phyloP scores from a whole-genome alignment of 2,329 filamentous ascomycete species.

The Talaromyces rugulosus region DNA sequence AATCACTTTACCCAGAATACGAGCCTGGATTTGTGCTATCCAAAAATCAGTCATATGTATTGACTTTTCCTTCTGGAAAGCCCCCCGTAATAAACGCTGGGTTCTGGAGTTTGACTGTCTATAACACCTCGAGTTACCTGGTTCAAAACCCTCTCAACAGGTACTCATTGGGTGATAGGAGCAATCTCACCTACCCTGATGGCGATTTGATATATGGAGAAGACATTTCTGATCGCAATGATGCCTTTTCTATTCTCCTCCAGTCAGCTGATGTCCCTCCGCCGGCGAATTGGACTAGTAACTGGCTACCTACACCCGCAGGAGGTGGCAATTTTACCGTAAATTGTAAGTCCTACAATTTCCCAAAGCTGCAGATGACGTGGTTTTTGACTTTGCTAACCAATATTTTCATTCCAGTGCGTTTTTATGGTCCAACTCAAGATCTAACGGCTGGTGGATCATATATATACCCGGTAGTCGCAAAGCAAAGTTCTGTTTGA shows the following conservation, averaged over 20 bases:
- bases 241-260: conserved; percentile 23
- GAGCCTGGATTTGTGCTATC: conserved; percentile 3
- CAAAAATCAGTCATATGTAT: conserved; percentile 17
- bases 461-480: neutral
- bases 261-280: conserved; percentile 22
- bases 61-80: conserved; percentile 19
- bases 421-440: neutral
- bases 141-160: conserved; percentile 20
- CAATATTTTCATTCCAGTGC: neutral
- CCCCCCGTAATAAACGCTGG: conserved; percentile 16
- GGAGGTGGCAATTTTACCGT: neutral
- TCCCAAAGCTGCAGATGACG: neutral
- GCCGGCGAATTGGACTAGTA: conserved; percentile 22
- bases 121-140: conserved; percentile 20
- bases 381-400: neutral
- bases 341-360: neutral
- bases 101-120: conserved; percentile 27
- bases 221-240: neutral
- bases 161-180: conserved; percentile 23
- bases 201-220: conserved; percentile 16
- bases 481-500: neutral
- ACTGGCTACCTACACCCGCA: neutral
- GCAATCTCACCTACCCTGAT: conserved; percentile 22
- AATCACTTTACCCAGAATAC: conserved; percentile 20
- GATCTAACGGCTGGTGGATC: neutral